Evolutionary conservation across 2,329 filamentous ascomycete genomes (phyloP), one percentile per base, ranked within the genome.

Genomic region (Cordyceps javanica): DNA sequence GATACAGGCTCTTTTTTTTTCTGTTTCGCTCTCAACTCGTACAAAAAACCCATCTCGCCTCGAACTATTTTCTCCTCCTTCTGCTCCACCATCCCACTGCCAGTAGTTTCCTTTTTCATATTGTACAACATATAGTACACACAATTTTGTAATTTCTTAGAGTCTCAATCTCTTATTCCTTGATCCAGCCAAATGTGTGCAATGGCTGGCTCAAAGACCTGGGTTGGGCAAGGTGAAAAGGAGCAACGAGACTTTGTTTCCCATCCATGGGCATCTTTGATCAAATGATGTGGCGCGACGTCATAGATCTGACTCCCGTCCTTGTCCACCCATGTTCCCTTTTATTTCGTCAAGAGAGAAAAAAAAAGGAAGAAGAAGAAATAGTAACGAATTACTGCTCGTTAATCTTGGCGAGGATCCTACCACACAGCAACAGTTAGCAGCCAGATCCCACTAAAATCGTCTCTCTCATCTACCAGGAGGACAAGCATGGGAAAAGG

Each of bases 351-450:
- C n/a, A n/a, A n/a, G n/a, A n/a, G n/a, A n/a, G n/a, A n/a, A n/a
- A n/a, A n/a, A n/a, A n/a, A n/a, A n/a, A n/a, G n/a, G n/a, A n/a
- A n/a, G n/a, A n/a, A n/a, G n/a, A n/a, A n/a, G n/a, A n/a, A n/a
- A n/a, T n/a, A n/a, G n/a, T 57, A 30, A 16, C 36, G 16, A 63
- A 32, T 46, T 52, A 65, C 69, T 81, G 96, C 83, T 97, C 93
- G 78, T 91, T 96, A 84, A 99, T 96, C 88, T 97, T 99, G 75
- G 94, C 94, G 61, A 99, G 86, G 67, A 99, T 90, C 75, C 93
- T 97, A 68, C 36, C 30, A 32, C 30, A 32, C 30, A 41, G 3
- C 32, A 42, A 38, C 38, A 62, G 70, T 64, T 32, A 34, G 46
- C 36, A 5, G 14, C 19, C 28, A 19, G 3, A 16, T 3, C 25